phyloP scores from a whole-genome alignment of 371 early-diverging fungal genomes.

The Coemansia sp. region DNA sequence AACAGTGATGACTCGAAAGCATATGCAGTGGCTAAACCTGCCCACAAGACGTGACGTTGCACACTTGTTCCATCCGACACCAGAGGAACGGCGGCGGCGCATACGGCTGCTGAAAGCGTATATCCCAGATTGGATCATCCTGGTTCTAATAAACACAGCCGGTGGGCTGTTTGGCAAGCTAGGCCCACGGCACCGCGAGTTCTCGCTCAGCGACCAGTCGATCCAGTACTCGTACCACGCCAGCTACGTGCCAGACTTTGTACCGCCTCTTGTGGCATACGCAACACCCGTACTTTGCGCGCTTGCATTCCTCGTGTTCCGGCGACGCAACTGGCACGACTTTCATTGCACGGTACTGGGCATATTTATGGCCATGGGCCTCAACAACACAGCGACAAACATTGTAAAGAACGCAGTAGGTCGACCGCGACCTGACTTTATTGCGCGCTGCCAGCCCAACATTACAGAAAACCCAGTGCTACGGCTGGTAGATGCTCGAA shows the following conservation, averaged over 20 bases:
- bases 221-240: slow-evolving; percentile 62
- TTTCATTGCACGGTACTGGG: slow-evolving; percentile 67
- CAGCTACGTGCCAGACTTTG: slow-evolving; percentile 56
- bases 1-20: neutral
- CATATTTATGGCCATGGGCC: slow-evolving; percentile 59
- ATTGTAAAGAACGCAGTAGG: slow-evolving; percentile 71
- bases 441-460: slow-evolving; percentile 77
- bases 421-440: slow-evolving; percentile 88
- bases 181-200: slow-evolving; percentile 67
- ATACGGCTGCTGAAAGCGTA: slow-evolving; percentile 58
- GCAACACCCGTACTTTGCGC: slow-evolving; percentile 59
- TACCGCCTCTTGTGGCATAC: slow-evolving; percentile 62
- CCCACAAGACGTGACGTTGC: neutral
- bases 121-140: slow-evolving; percentile 67
- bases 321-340: slow-evolving; percentile 61
- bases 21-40: neutral
- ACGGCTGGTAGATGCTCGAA: slow-evolving; percentile 40
- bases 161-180: slow-evolving; percentile 62
- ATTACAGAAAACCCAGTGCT: slow-evolving; percentile 50
- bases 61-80: neutral
- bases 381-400: slow-evolving; percentile 67
- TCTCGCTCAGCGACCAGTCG: slow-evolving; percentile 67
- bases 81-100: slow-evolving; percentile 33
- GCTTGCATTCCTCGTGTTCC: slow-evolving; percentile 51
- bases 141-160: slow-evolving; percentile 59